Conservation (phyloP, 176 grass and related monocot genomes). For the Eleusine coracana region DNA sequence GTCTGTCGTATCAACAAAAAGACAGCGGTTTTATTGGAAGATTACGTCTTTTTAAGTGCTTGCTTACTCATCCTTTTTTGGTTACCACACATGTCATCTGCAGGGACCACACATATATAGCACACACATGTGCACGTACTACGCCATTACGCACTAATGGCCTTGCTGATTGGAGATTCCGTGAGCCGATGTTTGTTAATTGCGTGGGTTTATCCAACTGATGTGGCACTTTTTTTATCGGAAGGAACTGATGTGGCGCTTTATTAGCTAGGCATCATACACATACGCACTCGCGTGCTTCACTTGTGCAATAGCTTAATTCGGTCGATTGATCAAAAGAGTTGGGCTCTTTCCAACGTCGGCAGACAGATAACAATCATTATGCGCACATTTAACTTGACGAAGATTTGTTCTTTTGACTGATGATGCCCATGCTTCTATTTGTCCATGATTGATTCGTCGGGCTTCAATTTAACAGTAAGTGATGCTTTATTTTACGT, state of each 20-base stretch:
- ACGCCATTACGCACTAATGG: slow-evolving; percentile 28
- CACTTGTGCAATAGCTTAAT: not conserved
- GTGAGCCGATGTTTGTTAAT: slow-evolving; percentile 37
- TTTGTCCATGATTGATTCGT: slow-evolving; percentile 20
- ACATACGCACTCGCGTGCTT: not conserved
- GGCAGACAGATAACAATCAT: slow-evolving; percentile 43
- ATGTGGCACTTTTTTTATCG: slow-evolving; percentile 41
- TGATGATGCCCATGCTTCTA: not conserved
- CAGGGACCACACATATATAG: not conserved
- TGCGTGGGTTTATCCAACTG: slow-evolving; percentile 51
- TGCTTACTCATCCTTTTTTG: slow-evolving; percentile 37
- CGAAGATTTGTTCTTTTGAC: slow-evolving; percentile 25
- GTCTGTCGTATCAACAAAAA: slow-evolving; percentile 31
- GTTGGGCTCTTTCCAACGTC: slow-evolving; percentile 25
- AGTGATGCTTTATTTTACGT: not conserved
- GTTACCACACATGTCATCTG: slow-evolving; percentile 23
- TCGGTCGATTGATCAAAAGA: slow-evolving; percentile 18
- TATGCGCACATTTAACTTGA: slow-evolving; percentile 33
- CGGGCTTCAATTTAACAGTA: not conserved
- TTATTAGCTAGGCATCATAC: not conserved
- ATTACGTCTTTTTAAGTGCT: slow-evolving; percentile 33
- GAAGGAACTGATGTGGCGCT: slow-evolving; percentile 42
- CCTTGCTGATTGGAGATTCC: slow-evolving; percentile 30
- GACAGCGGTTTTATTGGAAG: slow-evolving; percentile 12
- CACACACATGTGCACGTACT: slow-evolving; percentile 5